Conservation (phyloP, 108 stramenopile species). For the Mayamaea pseudoterrestris region DNA sequence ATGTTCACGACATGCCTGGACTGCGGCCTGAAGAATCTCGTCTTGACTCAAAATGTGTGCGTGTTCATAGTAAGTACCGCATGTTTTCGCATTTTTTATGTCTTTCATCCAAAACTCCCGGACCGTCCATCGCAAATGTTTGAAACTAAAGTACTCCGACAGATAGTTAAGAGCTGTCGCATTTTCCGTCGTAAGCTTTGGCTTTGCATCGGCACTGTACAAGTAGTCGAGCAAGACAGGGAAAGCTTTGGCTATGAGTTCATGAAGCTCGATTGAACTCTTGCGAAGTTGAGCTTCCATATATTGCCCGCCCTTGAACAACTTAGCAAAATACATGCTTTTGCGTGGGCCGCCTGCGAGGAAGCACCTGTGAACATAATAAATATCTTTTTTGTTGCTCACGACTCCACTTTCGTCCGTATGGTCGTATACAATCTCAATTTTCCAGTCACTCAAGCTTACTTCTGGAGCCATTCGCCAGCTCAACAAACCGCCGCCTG, state of each 20-base stretch:
- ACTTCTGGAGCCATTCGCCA: slow-evolving; percentile 18
- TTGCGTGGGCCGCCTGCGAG: slow-evolving; percentile 25
- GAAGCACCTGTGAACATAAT: slow-evolving; percentile 14
- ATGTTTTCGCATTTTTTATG: too few species aligned
- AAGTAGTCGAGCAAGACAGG: slow-evolving; percentile 21
- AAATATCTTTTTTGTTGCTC: background rate
- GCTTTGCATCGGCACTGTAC: background rate
- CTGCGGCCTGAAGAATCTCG: too few species aligned
- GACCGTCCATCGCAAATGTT: too few species aligned
- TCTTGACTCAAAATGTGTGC: too few species aligned
- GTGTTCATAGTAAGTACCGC: too few species aligned
- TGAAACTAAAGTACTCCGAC: background rate
- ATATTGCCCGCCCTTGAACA: slow-evolving; percentile 7
- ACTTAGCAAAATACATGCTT: slow-evolving; percentile 19
- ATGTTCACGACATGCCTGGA: too few species aligned
- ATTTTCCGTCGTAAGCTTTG: background rate
- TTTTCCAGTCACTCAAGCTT: slow-evolving; percentile 24
- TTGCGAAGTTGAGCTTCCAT: slow-evolving; percentile 7
- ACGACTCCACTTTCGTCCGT: too few species aligned
- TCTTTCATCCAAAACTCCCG: too few species aligned
- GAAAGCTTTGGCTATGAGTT: slow-evolving; percentile 11
- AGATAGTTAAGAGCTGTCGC: background rate
- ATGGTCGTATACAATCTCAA: slow-evolving; percentile 4
- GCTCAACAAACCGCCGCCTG: too few species aligned
- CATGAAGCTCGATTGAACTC: slow-evolving; percentile 8